phyloP scores from a whole-genome alignment of 2,329 filamentous ascomycete species.

The Pseudocercospora musae region DNA sequence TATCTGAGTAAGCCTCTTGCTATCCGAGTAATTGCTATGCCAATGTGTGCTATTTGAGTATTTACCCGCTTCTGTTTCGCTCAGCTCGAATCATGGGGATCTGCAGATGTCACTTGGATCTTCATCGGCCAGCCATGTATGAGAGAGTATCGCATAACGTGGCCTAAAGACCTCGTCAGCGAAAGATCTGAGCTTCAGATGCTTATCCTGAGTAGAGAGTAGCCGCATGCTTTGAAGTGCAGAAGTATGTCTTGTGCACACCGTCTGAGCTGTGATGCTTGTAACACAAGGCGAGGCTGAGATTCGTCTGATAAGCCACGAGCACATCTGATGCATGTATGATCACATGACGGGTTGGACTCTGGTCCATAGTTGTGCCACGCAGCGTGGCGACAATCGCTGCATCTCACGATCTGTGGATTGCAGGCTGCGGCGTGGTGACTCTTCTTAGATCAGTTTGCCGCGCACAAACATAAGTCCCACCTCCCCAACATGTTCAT shows the following conservation, averaged over 20 bases:
- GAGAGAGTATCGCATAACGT: constrained; percentile 11
- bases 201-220: neutral
- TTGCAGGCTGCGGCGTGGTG: neutral
- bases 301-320: too few relatives aligned
- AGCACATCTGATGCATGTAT: too few relatives aligned
- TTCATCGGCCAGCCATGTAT: constrained; percentile 15
- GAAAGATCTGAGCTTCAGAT: neutral
- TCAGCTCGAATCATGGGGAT: constrained; percentile 3
- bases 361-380: neutral
- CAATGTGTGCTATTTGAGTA: too few relatives aligned
- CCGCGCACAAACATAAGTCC: neutral
- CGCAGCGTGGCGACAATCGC: neutral
- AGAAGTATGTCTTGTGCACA: neutral
- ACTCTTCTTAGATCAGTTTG: neutral
- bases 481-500: neutral
- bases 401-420: neutral
- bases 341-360: too few relatives aligned
- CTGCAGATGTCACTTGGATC: constrained; percentile 13
- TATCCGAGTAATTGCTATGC: too few relatives aligned
- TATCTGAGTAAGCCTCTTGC: too few relatives aligned
- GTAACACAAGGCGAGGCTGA: neutral
- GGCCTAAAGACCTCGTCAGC: neutral
- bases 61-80: neutral
- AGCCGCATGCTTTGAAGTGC: neutral
- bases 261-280: neutral